Conservation (phyloP, 345 rosid genomes). For the Theobroma cacao region DNA sequence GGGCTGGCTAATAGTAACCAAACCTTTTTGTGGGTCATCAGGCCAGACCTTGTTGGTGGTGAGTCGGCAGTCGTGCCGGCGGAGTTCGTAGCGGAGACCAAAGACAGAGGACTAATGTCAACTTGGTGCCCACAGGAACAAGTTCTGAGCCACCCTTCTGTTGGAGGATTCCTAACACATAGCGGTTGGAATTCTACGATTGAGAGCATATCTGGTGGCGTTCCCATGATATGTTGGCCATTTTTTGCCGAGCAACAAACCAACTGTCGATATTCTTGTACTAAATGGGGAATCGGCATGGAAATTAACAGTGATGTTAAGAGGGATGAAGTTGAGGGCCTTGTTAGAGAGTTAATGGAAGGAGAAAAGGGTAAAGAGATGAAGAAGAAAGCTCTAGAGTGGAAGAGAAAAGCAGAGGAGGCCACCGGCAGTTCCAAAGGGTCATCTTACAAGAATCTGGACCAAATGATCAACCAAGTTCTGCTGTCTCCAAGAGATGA, state of each 20-base stretch:
- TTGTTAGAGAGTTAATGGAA: constrained; percentile 50
- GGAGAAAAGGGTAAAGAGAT: constrained; percentile 51
- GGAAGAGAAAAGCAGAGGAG: constrained; percentile 35
- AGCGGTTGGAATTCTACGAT: constrained; percentile 65
- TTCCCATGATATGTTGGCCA: constrained; percentile 65
- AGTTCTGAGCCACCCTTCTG: constrained; percentile 47
- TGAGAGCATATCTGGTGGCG: constrained; percentile 44
- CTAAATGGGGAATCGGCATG: constrained; percentile 62
- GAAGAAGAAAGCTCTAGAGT: constrained; percentile 45
- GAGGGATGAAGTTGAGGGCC: constrained; percentile 44
- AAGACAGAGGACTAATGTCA: constrained; percentile 34
- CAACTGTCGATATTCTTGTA: constrained; percentile 44
- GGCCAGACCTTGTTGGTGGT: constrained; percentile 55
- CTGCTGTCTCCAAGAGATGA: constrained; percentile 17
- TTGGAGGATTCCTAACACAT: constrained; percentile 60
- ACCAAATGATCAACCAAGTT: constrained; percentile 25
- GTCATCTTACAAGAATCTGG: constrained; percentile 34
- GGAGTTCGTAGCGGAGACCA: constrained; percentile 36
- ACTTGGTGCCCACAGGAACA: constrained; percentile 61
- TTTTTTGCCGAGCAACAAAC: constrained; percentile 66
- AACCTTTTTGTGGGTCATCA: constrained; percentile 52
- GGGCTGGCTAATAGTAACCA: constrained; percentile 56
- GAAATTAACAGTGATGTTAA: constrained; percentile 54
- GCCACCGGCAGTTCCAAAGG: constrained; percentile 27
- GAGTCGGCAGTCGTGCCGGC: constrained; percentile 38